phyloP scores from a whole-genome alignment of 192 early-diverging fungal species.

The Globomyces pollinis-pini region DNA sequence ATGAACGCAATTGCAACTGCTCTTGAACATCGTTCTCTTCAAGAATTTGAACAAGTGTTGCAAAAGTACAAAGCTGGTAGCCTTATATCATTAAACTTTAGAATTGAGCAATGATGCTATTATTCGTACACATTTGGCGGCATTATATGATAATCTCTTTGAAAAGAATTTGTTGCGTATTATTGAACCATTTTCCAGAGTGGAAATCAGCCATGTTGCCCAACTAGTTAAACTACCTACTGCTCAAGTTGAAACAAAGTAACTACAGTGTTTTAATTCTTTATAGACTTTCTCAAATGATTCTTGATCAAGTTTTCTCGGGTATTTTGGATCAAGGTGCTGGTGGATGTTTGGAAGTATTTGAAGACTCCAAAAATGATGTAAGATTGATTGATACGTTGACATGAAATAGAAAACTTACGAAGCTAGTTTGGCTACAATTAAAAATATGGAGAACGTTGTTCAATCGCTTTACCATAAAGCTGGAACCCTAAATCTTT shows the following conservation, averaged over 20 bases:
- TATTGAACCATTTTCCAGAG: slow-evolving; percentile 96
- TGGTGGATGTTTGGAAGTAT: slow-evolving; percentile 81
- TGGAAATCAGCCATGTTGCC: slow-evolving; percentile 94
- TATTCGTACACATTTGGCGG: slow-evolving; percentile 83
- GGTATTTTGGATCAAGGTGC: slow-evolving; percentile 98
- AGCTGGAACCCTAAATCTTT: slow-evolving; percentile 33
- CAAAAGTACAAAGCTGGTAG: slow-evolving; percentile 75
- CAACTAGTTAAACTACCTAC: slow-evolving; percentile 87
- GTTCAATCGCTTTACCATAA: slow-evolving; percentile 94
- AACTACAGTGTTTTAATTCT: slow-evolving; percentile 12
- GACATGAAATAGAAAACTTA: slow-evolving; percentile 78
- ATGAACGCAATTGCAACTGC: slow-evolving; percentile 92
- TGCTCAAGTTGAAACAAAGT: slow-evolving; percentile 89
- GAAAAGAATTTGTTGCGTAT: slow-evolving; percentile 95
- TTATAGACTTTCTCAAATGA: slow-evolving; percentile 99
- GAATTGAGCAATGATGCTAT: slow-evolving; percentile 91
- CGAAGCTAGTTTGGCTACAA: slow-evolving; percentile 83
- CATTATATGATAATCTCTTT: slow-evolving; percentile 91
- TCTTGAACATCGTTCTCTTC: slow-evolving; percentile 92
- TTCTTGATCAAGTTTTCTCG: slow-evolving; percentile 90
- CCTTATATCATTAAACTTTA: slow-evolving; percentile 9
- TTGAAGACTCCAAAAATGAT: slow-evolving; percentile 82
- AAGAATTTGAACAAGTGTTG: slow-evolving; percentile 90
- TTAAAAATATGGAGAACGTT: slow-evolving; percentile 94
- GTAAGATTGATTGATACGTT: slow-evolving; percentile 46